Evolutionary conservation across 768 basidiomycete species (phyloP), one percentile per base, ranked within the genome.

Genomic region (Macrolepiota dolichaula): DNA sequence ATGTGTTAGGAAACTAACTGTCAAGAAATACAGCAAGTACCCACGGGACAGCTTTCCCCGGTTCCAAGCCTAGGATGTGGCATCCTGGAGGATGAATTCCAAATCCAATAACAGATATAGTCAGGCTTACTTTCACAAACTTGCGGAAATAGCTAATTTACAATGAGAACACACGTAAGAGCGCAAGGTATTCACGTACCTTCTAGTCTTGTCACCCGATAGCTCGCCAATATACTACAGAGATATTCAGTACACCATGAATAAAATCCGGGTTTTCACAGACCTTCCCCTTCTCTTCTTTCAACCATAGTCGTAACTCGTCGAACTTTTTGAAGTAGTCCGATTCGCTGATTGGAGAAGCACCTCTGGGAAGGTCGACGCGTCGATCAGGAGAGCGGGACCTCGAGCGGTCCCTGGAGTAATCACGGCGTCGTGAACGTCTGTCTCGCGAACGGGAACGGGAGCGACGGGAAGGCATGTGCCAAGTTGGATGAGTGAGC

Each of bases 311-410:
- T 64, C 88, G 83, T 69, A 96, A 96, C 69, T 97, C 95, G 59
- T 86, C 84, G 55, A 85, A 91, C 74, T 92, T 95, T 68, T 89
- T 79, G 74, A 94, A 97, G 69, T 96, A 97, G 69, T 96, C 94
- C 0, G 88, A 83, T 66, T 92, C 89, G 0, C 83, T 85, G 63
- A 96, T 91, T 17, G 81, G 76, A n/a, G 79, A 73, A 29, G 83
- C 81, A 42, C 81, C 79, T 25, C 78, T 68, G 27, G 89, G 91
- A 15, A 91, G 77, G 11, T 76, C 68, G 1, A 68, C 56, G 27
- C 70, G 71, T 55, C 77, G 73, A 51, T 81, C 79, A 15, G 79
- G 81, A 3, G 83, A 82, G 38, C 73, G 74, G 4, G 85, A 81
- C 15, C 75, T 71, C 22, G 68, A 74, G 49, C 72, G 73, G 51